phyloP scores from a whole-genome alignment of 768 basidiomycete species.

The Cubamyces sp. region DNA sequence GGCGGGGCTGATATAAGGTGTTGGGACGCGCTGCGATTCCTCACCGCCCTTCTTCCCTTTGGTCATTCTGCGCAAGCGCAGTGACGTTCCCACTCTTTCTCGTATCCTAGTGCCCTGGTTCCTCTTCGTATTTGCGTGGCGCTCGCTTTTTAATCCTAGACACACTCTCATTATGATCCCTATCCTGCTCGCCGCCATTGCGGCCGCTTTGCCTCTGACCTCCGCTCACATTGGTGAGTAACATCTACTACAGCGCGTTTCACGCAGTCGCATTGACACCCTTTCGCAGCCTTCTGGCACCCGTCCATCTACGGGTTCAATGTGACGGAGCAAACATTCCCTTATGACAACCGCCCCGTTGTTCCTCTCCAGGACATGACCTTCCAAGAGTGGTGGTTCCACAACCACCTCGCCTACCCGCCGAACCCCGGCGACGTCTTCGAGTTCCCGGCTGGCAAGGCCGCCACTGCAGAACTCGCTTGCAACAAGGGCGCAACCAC shows the following conservation, averaged over 20 bases:
- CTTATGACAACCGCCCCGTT: slow-evolving; percentile 70
- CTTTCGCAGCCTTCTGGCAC: slow-evolving; percentile 48
- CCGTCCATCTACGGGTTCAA: slow-evolving; percentile 72
- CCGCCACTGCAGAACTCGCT: slow-evolving; percentile 55
- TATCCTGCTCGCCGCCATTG: slow-evolving; percentile 16
- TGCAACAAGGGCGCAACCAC: slow-evolving; percentile 67
- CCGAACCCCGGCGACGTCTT: slow-evolving; percentile 62
- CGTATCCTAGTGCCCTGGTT: background rate
- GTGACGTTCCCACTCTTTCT: background rate
- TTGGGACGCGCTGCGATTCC: background rate
- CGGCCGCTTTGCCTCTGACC: slow-evolving; percentile 20
- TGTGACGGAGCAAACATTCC: slow-evolving; percentile 56
- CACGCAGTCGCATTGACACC: background rate
- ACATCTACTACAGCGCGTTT: background rate
- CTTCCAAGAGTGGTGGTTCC: slow-evolving; percentile 62
- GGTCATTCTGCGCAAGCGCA: slow-evolving; percentile 7
- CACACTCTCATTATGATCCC: slow-evolving; percentile 20
- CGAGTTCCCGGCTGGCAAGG: slow-evolving; percentile 60
- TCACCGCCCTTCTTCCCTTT: background rate
- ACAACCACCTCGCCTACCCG: slow-evolving; percentile 59
- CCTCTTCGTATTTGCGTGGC: slow-evolving; percentile 3
- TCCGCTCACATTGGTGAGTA: slow-evolving; percentile 23
- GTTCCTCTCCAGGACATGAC: slow-evolving; percentile 41
- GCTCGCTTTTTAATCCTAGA: slow-evolving; percentile 2
- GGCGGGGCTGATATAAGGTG: background rate